These are phyloP conservation scores for Wickerhamomyces bovis DNA, from an alignment of 805 yeast species.

Conservation along the genomic window DNA sequence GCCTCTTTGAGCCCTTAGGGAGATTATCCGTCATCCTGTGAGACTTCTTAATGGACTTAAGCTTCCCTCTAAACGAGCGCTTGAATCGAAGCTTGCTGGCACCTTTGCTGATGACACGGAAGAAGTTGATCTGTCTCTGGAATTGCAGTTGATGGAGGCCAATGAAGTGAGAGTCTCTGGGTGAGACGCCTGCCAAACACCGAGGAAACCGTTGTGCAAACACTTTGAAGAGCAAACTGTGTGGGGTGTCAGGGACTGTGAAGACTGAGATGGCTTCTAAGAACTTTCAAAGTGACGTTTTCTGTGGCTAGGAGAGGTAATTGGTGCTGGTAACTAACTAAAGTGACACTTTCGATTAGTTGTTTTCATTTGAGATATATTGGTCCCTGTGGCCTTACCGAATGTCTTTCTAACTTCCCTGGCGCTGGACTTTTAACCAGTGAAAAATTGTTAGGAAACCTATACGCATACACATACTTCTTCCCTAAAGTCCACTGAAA, in stretches of 20 bases:
- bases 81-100: neutral
- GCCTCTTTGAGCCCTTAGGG: conserved; percentile 29
- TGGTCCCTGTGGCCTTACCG: too few relatives aligned
- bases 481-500: too few relatives aligned
- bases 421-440: too few relatives aligned
- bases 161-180: neutral
- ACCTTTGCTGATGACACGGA: neutral
- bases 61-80: neutral
- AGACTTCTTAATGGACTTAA: neutral
- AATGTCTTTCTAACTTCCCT: too few relatives aligned
- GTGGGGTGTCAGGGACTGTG: neutral
- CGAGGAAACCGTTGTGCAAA: neutral
- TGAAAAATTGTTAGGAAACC: too few relatives aligned
- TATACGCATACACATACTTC: too few relatives aligned
- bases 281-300: too few relatives aligned
- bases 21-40: neutral
- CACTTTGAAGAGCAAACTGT: neutral
- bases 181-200: neutral
- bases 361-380: too few relatives aligned
- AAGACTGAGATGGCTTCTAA: too few relatives aligned
- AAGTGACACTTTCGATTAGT: too few relatives aligned
- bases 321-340: too few relatives aligned
- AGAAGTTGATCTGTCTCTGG: conserved; percentile 1
- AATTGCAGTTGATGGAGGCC: neutral
- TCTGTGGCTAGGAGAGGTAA: too few relatives aligned